Evolutionary conservation across 2,329 filamentous ascomycete genomes (phyloP).

Genomic region (Byssochlamys sp.): DNA sequence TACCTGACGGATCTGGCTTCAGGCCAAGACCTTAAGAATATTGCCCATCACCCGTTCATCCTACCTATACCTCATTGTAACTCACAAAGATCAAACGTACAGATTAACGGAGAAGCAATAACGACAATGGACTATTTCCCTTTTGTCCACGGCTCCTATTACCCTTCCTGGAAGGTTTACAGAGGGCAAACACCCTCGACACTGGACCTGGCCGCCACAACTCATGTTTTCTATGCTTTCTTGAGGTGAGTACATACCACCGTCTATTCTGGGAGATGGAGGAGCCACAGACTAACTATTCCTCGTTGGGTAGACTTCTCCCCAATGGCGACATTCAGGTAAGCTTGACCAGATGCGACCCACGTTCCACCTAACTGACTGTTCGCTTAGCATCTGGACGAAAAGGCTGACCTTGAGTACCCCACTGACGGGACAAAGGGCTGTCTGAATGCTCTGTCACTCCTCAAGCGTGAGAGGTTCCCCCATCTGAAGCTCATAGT

Average conservation of each 20-base stretch:
- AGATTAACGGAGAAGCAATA: neutral
- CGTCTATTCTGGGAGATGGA: neutral
- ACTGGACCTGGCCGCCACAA: neutral
- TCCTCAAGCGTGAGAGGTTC: neutral
- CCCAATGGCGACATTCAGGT: neutral
- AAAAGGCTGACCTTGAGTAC: neutral
- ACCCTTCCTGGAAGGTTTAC: neutral
- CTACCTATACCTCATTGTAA: neutral
- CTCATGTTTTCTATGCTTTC: neutral
- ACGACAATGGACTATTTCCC: neutral
- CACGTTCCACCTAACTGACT: neutral
- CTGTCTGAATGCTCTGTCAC: neutral
- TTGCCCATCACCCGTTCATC: neutral
- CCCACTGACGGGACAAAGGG: neutral
- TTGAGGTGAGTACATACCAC: neutral
- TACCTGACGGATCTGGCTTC: neutral
- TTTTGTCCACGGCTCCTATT: neutral
- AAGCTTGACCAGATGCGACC: neutral
- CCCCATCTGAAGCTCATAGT: neutral
- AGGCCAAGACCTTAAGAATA: neutral
- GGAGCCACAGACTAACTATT: neutral
- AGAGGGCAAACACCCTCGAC: neutral
- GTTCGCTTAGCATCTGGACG: neutral
- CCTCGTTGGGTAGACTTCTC: neutral
- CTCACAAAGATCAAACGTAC: neutral